Percentiles rank a stretch among this genome's conserved stretches.
phyloP scores from a whole-genome alignment of 164 flowering plant species.

The Berberis vulgaris region DNA sequence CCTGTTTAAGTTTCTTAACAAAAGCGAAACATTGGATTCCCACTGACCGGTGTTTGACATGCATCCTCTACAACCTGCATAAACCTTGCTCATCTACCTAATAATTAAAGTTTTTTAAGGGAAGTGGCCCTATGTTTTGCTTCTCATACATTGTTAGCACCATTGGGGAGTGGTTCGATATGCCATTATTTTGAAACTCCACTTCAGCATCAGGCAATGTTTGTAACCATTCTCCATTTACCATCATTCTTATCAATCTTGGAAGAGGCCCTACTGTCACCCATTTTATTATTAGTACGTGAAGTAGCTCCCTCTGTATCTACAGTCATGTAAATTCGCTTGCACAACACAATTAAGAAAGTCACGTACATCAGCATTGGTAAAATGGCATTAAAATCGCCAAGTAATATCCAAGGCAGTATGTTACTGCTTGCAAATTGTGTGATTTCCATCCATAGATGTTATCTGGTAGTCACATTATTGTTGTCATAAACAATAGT shows the following conservation, averaged over 20 bases:
- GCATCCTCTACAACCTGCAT: neutral
- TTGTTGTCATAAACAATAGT: too few species aligned
- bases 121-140: neutral
- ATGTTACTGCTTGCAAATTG: too few species aligned
- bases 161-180: neutral
- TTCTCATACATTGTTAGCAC: neutral
- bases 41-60: neutral
- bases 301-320: neutral
- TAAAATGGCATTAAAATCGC: too few species aligned
- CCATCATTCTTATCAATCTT: neutral
- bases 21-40: neutral
- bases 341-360: neutral
- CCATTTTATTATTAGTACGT: neutral
- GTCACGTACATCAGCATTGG: neutral
- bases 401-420: too few species aligned
- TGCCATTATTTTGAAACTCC: neutral
- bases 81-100: neutral
- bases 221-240: neutral
- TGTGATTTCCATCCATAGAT: too few species aligned
- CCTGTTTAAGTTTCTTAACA: neutral
- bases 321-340: neutral
- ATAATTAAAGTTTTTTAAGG: neutral
- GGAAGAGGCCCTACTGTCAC: neutral
- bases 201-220: neutral
- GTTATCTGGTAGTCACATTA: too few species aligned